These are phyloP conservation scores for Salix exigua DNA, from an alignment of 345 rosid genomes.

Conservation along the genomic window DNA sequence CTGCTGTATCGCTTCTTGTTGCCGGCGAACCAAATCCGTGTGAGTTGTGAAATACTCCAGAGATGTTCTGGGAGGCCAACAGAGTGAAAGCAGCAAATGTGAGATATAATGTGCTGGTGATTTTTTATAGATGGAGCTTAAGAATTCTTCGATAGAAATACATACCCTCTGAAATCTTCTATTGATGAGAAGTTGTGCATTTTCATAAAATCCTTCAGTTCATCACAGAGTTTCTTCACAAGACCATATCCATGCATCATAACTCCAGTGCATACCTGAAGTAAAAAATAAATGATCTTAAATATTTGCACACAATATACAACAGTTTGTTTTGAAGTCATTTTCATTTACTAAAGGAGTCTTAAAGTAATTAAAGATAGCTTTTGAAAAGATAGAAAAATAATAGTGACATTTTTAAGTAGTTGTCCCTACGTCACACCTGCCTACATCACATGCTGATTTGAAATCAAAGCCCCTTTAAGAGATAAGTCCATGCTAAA, in stretches of 20 bases:
- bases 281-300: neutral
- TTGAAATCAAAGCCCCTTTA: neutral
- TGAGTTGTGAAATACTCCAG: conserved; percentile 90
- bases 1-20: conserved; percentile 73
- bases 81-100: neutral
- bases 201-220: conserved; percentile 85
- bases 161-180: conserved; percentile 94
- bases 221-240: conserved; percentile 73
- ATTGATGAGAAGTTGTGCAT: conserved; percentile 73
- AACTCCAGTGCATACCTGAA: conserved; percentile 91
- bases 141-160: neutral
- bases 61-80: conserved; percentile 47
- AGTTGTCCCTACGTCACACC: neutral
- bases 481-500: neutral
- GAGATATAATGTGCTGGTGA: neutral
- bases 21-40: conserved; percentile 72
- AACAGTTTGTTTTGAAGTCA: neutral
- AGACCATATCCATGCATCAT: conserved; percentile 97
- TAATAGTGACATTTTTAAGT: neutral
- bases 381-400: neutral
- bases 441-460: neutral
- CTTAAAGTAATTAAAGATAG: neutral
- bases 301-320: no score
- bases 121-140: neutral
- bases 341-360: neutral